Percentiles rank a stretch among this genome's conserved stretches.
Conservation (phyloP, 2,329 filamentous ascomycete species). For the Penicillium occitanis region DNA sequence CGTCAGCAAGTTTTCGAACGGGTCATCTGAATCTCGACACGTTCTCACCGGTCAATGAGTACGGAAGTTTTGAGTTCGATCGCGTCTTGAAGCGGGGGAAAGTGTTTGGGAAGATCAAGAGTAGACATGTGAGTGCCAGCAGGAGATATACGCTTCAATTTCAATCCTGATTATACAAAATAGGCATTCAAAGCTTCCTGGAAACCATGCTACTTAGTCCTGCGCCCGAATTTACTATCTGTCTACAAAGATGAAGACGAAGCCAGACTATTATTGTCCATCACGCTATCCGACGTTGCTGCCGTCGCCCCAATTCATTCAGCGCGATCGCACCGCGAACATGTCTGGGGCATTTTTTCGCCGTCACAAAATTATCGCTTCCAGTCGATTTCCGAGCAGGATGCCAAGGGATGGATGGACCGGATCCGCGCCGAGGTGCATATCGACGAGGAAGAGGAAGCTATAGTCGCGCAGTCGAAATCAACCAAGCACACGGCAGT, state of each 20-base stretch:
- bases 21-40: constrained; percentile 60
- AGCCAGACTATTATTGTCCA: constrained; percentile 82
- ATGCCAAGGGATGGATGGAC: constrained; percentile 84
- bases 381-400: constrained; percentile 69
- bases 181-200: constrained; percentile 66
- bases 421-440: constrained; percentile 75
- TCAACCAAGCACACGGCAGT: constrained; percentile 19
- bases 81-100: constrained; percentile 86
- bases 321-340: constrained; percentile 78
- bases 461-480: constrained; percentile 58
- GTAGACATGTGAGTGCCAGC: constrained; percentile 70
- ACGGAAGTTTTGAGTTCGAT: constrained; percentile 95
- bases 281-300: constrained; percentile 84
- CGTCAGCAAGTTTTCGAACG: constrained; percentile 32
- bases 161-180: background rate
- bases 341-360: constrained; percentile 91
- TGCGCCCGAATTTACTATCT: constrained; percentile 84
- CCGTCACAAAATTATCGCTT: constrained; percentile 90
- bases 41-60: constrained; percentile 85
- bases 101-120: constrained; percentile 83
- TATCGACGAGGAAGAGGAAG: constrained; percentile 85
- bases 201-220: constrained; percentile 85
- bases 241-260: constrained; percentile 93
- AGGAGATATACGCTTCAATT: background rate
- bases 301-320: constrained; percentile 87